Conservation (phyloP, 108 stramenopile genomes). For the Licmophora abbreviata region DNA sequence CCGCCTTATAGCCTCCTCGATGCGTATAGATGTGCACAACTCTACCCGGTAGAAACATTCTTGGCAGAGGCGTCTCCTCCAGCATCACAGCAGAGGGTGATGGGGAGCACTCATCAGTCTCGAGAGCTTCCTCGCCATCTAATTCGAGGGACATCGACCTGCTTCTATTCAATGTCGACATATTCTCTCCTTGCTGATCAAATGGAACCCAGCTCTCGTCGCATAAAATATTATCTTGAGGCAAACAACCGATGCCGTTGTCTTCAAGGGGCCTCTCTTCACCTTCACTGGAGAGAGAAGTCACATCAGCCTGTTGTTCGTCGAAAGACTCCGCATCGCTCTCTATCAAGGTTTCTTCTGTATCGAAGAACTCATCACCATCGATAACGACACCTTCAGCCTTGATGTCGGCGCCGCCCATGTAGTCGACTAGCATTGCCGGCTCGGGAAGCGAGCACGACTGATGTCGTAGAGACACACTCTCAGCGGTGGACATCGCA, state of each 20-base stretch:
- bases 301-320: constrained; percentile 1
- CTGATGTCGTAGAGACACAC: background rate
- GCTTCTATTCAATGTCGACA: background rate
- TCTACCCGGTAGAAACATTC: constrained; percentile 89
- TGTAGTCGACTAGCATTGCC: constrained; percentile 24
- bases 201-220: constrained; percentile 35
- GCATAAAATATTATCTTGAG: constrained; percentile 7
- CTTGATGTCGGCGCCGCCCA: constrained; percentile 31
- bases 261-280: constrained; percentile 27
- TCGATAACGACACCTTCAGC: constrained; percentile 46
- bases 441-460: background rate
- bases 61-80: constrained; percentile 83
- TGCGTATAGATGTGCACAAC: constrained; percentile 90
- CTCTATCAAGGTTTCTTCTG: constrained; percentile 56
- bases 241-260: too few species aligned
- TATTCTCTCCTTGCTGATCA: constrained; percentile 26
- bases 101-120: constrained; percentile 11
- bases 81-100: constrained; percentile 76
- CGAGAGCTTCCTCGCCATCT: constrained; percentile 9
- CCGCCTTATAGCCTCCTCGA: constrained; percentile 78
- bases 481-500: background rate
- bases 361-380: constrained; percentile 73
- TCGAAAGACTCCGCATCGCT: constrained; percentile 35
- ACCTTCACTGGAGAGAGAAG: too few species aligned
- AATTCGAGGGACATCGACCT: background rate